Base-by-base conservation (phyloP, 1,284 basidiomycete genomes). In the Meira nashicola region DNA sequence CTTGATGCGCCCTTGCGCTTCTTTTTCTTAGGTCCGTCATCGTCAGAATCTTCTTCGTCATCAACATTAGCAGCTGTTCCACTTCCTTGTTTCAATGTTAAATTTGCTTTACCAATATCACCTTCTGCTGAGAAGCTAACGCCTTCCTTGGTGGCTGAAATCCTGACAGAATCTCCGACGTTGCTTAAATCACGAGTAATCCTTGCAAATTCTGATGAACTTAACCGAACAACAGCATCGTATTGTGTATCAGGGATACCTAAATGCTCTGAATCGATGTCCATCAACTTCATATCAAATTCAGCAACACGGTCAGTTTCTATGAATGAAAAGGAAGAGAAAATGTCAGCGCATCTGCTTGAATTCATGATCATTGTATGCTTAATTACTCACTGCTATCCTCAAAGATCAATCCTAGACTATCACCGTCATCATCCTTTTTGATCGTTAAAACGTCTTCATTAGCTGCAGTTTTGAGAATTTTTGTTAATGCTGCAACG, bases 241-340 rank as follows among this genome's bases (percentile, higher is more conserved):
- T 98, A 99, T 64, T 93, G 89, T 2, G 95, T 99, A 70, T 97
- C 92, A n/a, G 95, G 95, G 72, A 98, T 97, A 54, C 90, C 89
- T 57, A 98, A 88, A 59, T 87, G 88, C 80, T 98, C 95, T 39
- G 80, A 66, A 57, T 99, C 94, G 74, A 99, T 99, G 76, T 98
- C 95, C 93, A 99, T 97, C 57, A 98, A 86, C 80, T 97, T 98
- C 87, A 99, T 91, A 74, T 96, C 93, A 81, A 97, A 98, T 79
- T 98, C 92, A 23, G 92, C 92, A 57, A 98, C 88, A 58, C 95
- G 87, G 80, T 97, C 94, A 10, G 89, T 86, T 80, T 88, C 91
- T 94, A 70, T 11, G 5, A 40, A 70, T 11, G 5, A 40, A 56
- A 39, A 37, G 40, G 37, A 49, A 21, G 47, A 28, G 17, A 44